Base-by-base conservation (phyloP, 768 basidiomycete genomes). In the Suillus clintonianus region DNA sequence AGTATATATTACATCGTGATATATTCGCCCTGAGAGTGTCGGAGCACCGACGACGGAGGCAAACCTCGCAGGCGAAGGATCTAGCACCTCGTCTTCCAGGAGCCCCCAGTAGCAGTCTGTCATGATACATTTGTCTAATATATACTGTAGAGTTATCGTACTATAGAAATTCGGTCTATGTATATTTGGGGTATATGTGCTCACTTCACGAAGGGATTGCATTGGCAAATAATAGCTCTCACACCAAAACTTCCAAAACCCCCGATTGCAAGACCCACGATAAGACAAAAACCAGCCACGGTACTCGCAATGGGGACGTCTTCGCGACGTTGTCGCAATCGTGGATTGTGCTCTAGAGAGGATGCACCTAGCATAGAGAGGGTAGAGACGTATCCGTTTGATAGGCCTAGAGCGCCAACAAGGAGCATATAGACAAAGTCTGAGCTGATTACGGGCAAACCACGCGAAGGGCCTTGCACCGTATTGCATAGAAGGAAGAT, bases 301-400 rank as follows among this genome's bases (percentile, higher is more conserved):
- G 91, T 92, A 5, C 94, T 95, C 5, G 93, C 93, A 15, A 90
- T 81, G 69, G 96, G 94, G 27, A 95, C 89, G 69, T 96, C 91
- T 63, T 92, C 89, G 57, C 81, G 81, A 57, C 85, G 79, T 10
- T 89, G 88, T 67, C 85, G 83, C 56, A 96, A 76, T 50, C 83
- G 80, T 19, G 89, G 87, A 70, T 96, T 96, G 71, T 94, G 89
- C 64, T 89, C 85, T 3, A 92, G 77, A 2, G 92, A 94, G 4
- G 94, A 86, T 13, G 89, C 91, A 37, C 90, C 81, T 80, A 97
- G 94, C 86, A 94, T 87, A 72, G 88, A 88, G 62, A 91, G 68
- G 64, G 89, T 91, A 15, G 87, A 86, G 34, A 95, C 77, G 71
- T 91, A 94, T 47, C 95, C 95, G 66, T 91, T 95, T 10, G 91